Conservation (phyloP, 768 basidiomycete genomes). For the Termitomyces sp. region DNA sequence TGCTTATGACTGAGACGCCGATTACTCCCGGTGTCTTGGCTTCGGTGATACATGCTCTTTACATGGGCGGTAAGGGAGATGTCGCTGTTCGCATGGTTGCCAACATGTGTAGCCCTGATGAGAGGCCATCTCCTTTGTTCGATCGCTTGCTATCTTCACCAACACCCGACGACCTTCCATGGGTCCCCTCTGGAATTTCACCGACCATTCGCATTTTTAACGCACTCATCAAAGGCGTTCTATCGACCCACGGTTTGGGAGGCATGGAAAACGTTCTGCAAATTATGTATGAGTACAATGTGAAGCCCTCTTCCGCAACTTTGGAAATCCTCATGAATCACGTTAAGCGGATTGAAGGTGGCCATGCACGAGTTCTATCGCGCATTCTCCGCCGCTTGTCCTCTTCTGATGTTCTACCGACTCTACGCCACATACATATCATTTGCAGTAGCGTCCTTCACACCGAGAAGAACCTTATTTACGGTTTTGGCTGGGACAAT, state of each 20-base stretch:
- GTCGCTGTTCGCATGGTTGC: conserved; percentile 52
- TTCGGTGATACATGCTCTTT: conserved; percentile 58
- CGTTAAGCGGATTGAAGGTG: conserved; percentile 39
- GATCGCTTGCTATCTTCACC: conserved; percentile 18
- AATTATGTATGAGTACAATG: conserved; percentile 49
- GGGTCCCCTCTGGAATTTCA: conserved; percentile 24
- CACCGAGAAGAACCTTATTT: conserved; percentile 42
- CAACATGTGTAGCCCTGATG: conserved; percentile 35
- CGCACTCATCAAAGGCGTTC: conserved; percentile 48
- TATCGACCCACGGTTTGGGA: conserved; percentile 46
- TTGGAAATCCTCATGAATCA: conserved; percentile 52
- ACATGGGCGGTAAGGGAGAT: conserved; percentile 39
- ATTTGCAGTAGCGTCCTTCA: conserved; percentile 52
- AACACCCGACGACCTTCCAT: conserved; percentile 20
- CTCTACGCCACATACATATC: conserved; percentile 55
- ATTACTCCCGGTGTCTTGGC: conserved; percentile 46
- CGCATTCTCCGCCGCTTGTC: conserved; percentile 44
- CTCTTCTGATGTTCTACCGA: conserved; percentile 37
- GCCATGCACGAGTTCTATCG: conserved; percentile 43
- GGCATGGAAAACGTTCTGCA: conserved; percentile 43
- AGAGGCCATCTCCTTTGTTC: conserved; percentile 25
- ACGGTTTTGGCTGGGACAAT: conserved; percentile 45
- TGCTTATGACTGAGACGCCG: conserved; percentile 37
- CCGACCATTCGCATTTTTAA: conserved; percentile 57
- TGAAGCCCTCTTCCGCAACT: conserved; percentile 54